These are phyloP conservation scores for Neonectria coccinea DNA, from an alignment of 2,329 filamentous ascomycete genomes.

Conservation along the genomic window DNA sequence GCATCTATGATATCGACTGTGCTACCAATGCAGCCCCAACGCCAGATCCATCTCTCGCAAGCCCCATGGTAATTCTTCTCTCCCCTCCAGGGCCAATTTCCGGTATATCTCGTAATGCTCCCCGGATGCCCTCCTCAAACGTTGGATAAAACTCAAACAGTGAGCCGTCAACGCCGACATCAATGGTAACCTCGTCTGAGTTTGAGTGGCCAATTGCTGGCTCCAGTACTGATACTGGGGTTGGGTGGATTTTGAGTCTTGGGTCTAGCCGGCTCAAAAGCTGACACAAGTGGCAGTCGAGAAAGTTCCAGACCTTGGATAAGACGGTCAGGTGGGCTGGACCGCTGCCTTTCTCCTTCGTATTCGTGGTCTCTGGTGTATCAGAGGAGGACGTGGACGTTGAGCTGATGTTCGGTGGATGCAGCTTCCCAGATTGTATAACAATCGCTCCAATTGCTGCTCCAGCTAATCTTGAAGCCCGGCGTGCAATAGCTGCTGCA, in stretches of 20 bases:
- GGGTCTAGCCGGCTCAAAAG: background rate
- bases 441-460: slow-evolving; percentile 11
- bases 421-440: slow-evolving; percentile 9
- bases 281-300: background rate
- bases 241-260: background rate
- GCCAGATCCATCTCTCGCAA: slow-evolving; percentile 79
- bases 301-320: background rate
- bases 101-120: slow-evolving; percentile 66
- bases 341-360: background rate
- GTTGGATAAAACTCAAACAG: slow-evolving; percentile 79
- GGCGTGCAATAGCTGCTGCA: slow-evolving; percentile 10
- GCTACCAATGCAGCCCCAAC: slow-evolving; percentile 76
- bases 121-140: slow-evolving; percentile 74
- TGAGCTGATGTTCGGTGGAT: background rate
- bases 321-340: too few relatives aligned
- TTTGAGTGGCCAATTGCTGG: background rate
- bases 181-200: slow-evolving; percentile 55
- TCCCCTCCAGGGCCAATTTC: slow-evolving; percentile 60
- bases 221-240: background rate
- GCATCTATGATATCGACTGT: slow-evolving; percentile 3
- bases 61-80: slow-evolving; percentile 74
- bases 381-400: background rate
- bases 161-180: slow-evolving; percentile 78
- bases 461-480: slow-evolving; percentile 11
- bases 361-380: background rate